phyloP scores from a whole-genome alignment of 441 rosid genomes.

The Aquilaria agallochum region DNA sequence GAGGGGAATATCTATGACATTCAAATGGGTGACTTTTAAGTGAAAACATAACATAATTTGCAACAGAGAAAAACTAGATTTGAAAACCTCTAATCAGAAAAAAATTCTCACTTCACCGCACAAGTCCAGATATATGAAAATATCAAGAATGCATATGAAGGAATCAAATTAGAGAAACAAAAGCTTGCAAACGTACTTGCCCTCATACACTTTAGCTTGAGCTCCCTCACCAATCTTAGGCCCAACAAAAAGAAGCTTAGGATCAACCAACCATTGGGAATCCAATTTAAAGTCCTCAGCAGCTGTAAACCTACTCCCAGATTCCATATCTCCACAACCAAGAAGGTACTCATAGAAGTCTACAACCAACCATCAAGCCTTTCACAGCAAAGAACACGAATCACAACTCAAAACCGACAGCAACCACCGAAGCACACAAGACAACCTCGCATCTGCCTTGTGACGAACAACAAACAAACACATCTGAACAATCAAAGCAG shows the following conservation, averaged over 20 bases:
- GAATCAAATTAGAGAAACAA: neutral
- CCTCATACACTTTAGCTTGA: conserved; percentile 72
- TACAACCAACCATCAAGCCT: conserved; percentile 6
- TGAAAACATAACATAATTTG: no score
- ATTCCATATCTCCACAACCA: conserved; percentile 44
- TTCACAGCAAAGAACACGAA: conserved; percentile 5
- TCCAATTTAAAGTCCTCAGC: conserved; percentile 38
- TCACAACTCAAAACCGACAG: conserved; percentile 26
- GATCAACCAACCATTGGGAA: conserved; percentile 60
- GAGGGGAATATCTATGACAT: no score
- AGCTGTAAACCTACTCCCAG: conserved; percentile 33
- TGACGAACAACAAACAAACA: conserved; percentile 11
- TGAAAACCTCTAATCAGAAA: no score
- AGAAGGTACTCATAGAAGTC: conserved; percentile 18
- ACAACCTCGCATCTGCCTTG: conserved; percentile 24
- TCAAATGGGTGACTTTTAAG: no score
- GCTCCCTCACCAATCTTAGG: conserved; percentile 76
- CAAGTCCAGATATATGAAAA: neutral
- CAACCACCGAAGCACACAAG: conserved; percentile 23
- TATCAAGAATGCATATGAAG: neutral
- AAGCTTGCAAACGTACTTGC: conserved; percentile 41
- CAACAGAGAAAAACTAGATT: no score
- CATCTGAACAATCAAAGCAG: conserved; percentile 24
- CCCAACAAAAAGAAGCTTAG: conserved; percentile 60
- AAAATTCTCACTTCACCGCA: no score